phyloP scores from a whole-genome alignment of 2,329 filamentous ascomycete species.

The Colletotrichum tabaci region DNA sequence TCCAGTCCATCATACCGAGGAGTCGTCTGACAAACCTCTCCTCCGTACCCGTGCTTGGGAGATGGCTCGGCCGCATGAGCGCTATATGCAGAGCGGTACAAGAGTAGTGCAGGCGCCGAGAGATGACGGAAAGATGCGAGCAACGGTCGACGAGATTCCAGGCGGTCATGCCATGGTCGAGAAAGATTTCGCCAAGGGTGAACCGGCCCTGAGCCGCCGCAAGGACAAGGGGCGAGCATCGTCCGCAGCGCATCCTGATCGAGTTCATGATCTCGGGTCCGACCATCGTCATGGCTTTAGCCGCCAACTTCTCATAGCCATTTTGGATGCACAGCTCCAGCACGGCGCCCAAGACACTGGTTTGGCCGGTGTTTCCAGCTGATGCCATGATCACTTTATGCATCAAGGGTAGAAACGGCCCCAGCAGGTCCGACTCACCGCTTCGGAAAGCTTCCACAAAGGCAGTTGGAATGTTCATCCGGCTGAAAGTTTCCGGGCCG shows the following conservation, averaged over 20 bases:
- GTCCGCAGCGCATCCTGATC: slow-evolving; percentile 11
- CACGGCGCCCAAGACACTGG: not conserved
- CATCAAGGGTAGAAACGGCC: not conserved
- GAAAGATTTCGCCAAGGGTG: not conserved
- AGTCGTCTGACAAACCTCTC: not conserved
- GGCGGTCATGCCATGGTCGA: slow-evolving; percentile 12
- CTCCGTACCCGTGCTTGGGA: not conserved
- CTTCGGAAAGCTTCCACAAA: not conserved
- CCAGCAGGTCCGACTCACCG: not conserved
- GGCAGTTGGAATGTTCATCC: not conserved
- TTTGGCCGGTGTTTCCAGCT: not conserved
- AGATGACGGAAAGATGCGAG: not conserved
- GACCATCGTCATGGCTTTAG: not conserved
- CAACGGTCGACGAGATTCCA: not conserved
- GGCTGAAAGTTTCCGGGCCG: not conserved
- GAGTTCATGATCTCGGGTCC: not conserved
- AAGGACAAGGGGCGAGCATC: slow-evolving; percentile 17
- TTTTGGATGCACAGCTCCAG: slow-evolving; percentile 1
- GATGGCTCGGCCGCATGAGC: not conserved
- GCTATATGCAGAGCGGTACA: slow-evolving; percentile 9
- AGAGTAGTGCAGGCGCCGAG: not conserved
- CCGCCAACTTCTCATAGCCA: not conserved
- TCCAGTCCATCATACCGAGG: not conserved
- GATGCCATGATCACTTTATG: not conserved
- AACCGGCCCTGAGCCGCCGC: not conserved